Evolutionary conservation across 23 red algal genomes (phyloP), one percentile per base, ranked within the genome.

Genomic region (Gracilaria domingensis): DNA sequence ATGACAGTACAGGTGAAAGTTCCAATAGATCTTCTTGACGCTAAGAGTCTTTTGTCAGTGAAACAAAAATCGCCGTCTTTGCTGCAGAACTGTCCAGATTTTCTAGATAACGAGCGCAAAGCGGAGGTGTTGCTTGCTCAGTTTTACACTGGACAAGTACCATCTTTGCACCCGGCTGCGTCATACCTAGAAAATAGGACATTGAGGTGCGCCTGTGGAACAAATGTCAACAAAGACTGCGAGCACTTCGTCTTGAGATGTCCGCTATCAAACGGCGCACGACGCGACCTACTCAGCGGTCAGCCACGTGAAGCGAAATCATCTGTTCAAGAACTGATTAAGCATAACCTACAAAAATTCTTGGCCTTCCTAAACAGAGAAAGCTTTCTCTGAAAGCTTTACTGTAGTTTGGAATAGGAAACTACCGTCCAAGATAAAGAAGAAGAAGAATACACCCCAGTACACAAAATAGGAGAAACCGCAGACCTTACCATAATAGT

Each of bases 171-270:
- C 53, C 75, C 75, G 16, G 75, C 53, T 20, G 53, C 25, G 30
- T 51, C 3, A n/a, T 80, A 80, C 25, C 75, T 49, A 17, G 53
- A 53, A 25, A 17, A 32, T 16, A 32, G n/a, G n/a, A n/a, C n/a
- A n/a, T n/a, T n/a, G n/a, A 55, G 23, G 53, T 80, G 45, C 53
- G 75, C 48, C 20, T 80, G 75, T 34, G 4, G 38, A 16, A 25
- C 53, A 16, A 80, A 16, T 23, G 75, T 80, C 35, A 80, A 80
- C n/a, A 80, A 80, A 28, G 75, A 50, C 40, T 80, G 75, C 40
- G 75, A 80, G 45, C 75, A 50, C 75, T 1, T 80, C 9, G 6
- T 80, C 13, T 28, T 80, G 2, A 47, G 75, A 24, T 80, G 75
- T 55, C 75, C 42, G 23, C 38, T 49, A 21, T 51, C 75, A 80